Conservation (phyloP, 352 stramenopile species). For the Pythium biforme region DNA sequence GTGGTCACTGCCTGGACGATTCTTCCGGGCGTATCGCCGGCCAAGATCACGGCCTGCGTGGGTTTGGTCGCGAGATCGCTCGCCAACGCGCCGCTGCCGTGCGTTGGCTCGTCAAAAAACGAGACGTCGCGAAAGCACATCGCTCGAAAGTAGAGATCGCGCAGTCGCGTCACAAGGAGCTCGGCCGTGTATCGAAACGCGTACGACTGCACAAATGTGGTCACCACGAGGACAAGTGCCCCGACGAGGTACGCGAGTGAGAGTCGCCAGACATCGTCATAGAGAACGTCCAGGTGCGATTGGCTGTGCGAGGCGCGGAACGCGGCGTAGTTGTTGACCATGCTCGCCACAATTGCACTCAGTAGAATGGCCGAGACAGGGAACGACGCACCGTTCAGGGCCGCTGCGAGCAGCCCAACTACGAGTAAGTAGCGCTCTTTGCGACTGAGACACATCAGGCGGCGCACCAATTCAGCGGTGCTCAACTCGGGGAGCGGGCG, state of each 20-base stretch:
- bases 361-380: constrained; percentile 39
- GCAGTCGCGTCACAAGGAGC: constrained; percentile 45
- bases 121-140: constrained; percentile 45
- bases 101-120: constrained; percentile 74
- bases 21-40: constrained; percentile 45
- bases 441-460: constrained; percentile 8
- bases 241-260: constrained; percentile 34
- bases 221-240: constrained; percentile 29
- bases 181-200: constrained; percentile 55
- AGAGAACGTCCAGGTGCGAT: constrained; percentile 30
- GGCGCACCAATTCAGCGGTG: constrained; percentile 2
- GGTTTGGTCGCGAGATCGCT: constrained; percentile 53
- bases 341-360: constrained; percentile 42
- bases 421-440: constrained; percentile 12
- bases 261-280: constrained; percentile 34
- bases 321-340: constrained; percentile 44
- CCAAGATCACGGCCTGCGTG: constrained; percentile 46
- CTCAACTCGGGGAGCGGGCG: not conserved
- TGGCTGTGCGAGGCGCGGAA: constrained; percentile 32
- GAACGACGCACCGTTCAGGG: constrained; percentile 33
- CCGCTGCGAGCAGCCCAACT: constrained; percentile 14
- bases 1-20: constrained; percentile 48
- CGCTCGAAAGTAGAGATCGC: constrained; percentile 42
- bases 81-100: constrained; percentile 54
- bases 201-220: constrained; percentile 41